These are phyloP conservation scores for Luvunga scandens DNA, from an alignment of 345 rosid genomes.

Conservation along the genomic window DNA sequence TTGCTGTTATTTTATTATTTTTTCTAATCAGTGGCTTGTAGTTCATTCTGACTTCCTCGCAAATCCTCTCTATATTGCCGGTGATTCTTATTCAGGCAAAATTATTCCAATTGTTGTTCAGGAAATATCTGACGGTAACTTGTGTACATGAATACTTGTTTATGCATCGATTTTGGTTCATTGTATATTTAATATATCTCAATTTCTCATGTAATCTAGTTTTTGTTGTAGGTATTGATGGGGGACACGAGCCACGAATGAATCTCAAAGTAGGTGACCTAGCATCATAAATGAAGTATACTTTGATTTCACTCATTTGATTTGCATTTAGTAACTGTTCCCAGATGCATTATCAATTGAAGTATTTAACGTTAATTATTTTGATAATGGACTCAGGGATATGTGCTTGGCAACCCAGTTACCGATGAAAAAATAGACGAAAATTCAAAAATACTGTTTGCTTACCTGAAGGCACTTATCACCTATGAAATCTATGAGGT, in stretches of 20 bases:
- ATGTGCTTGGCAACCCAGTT: constrained; percentile 28
- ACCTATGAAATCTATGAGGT: constrained; percentile 30
- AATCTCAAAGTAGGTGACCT: constrained; percentile 12
- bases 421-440: not conserved
- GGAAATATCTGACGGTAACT: constrained; percentile 24
- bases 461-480: constrained; percentile 13
- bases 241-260: not conserved
- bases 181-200: not conserved
- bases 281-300: not conserved
- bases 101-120: constrained; percentile 20
- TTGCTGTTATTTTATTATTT: not conserved
- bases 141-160: not conserved
- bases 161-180: not conserved
- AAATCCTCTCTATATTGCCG: constrained; percentile 32
- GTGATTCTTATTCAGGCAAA: constrained; percentile 35
- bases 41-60: constrained; percentile 25
- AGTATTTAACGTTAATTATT: not conserved
- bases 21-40: constrained; percentile 29
- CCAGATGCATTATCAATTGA: not conserved
- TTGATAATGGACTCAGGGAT: constrained; percentile 19
- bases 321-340: not conserved
- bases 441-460: constrained; percentile 13
- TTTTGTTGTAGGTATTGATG: not conserved
- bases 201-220: not conserved
- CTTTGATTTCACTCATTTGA: not conserved